These are phyloP conservation scores for Xylaria sp. DNA, from an alignment of 2,329 filamentous ascomycete species.

Conservation along the genomic window DNA sequence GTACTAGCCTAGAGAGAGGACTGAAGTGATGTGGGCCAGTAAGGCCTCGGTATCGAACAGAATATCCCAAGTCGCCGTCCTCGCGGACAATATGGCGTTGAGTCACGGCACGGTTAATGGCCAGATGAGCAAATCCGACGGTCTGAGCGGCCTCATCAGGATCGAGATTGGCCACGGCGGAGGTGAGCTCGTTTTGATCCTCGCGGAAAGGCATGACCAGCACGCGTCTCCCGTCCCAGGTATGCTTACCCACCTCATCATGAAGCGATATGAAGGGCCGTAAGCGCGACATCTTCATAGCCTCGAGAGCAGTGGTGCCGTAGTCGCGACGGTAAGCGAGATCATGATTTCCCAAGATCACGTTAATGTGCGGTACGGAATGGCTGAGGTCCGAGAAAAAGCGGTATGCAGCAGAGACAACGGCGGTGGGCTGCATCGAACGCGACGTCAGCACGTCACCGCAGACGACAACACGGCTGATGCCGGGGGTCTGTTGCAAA, in stretches of 20 bases:
- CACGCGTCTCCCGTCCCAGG: slow-evolving; percentile 31
- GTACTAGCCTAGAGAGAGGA: slow-evolving; percentile 23
- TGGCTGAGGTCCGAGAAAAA: slow-evolving; percentile 29
- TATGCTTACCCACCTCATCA: slow-evolving; percentile 18
- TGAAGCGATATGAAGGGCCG: slow-evolving; percentile 27
- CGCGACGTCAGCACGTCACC: slow-evolving; percentile 32
- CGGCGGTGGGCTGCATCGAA: slow-evolving; percentile 29
- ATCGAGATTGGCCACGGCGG: slow-evolving; percentile 23
- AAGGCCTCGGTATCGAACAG: slow-evolving; percentile 27
- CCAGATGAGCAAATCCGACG: slow-evolving; percentile 32
- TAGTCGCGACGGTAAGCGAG: slow-evolving; percentile 31
- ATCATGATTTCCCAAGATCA: slow-evolving; percentile 35
- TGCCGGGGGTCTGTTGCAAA: slow-evolving; percentile 16
- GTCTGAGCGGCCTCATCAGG: slow-evolving; percentile 23
- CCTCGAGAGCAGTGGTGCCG: slow-evolving; percentile 31
- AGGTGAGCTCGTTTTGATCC: slow-evolving; percentile 29
- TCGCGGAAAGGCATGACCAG: slow-evolving; percentile 33
- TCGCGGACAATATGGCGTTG: slow-evolving; percentile 27
- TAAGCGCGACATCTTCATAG: slow-evolving; percentile 25
- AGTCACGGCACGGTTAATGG: slow-evolving; percentile 31
- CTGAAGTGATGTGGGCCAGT: slow-evolving; percentile 27
- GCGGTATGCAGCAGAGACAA: slow-evolving; percentile 31
- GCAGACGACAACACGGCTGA: slow-evolving; percentile 30
- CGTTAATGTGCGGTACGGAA: slow-evolving; percentile 29
- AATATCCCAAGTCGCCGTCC: slow-evolving; percentile 5